phyloP scores from a whole-genome alignment of 805 yeast genomes.

The Pichia heedii region DNA sequence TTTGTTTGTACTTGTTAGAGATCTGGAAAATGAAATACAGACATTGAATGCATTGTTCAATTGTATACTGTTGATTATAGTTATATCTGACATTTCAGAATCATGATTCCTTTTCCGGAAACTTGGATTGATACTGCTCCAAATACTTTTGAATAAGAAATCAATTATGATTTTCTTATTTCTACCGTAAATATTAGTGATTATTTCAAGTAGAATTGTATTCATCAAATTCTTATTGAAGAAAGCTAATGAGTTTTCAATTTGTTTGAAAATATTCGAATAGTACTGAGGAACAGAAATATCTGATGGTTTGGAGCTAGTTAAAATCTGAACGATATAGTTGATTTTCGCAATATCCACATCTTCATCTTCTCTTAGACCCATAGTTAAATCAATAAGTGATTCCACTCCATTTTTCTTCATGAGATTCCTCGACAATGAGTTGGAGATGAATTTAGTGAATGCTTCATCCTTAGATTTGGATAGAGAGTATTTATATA shows the following conservation, averaged over 20 bases:
- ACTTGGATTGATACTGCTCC: slow-evolving; percentile 36
- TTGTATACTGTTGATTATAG: slow-evolving; percentile 36
- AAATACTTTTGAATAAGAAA: slow-evolving; percentile 45
- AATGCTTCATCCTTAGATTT: slow-evolving; percentile 20
- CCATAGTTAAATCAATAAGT: slow-evolving; percentile 67
- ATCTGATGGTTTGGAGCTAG: slow-evolving; percentile 48
- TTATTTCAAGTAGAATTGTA: slow-evolving; percentile 46
- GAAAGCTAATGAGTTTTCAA: slow-evolving; percentile 46
- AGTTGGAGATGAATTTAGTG: slow-evolving; percentile 35
- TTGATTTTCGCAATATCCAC: slow-evolving; percentile 57
- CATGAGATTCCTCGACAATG: slow-evolving; percentile 47
- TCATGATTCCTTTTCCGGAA: neutral
- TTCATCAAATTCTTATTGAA: slow-evolving; percentile 54
- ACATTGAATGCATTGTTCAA: slow-evolving; percentile 60
- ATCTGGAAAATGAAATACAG: slow-evolving; percentile 48
- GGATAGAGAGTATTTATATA: slow-evolving; percentile 20
- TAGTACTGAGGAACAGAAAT: slow-evolving; percentile 45
- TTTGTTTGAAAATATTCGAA: slow-evolving; percentile 50
- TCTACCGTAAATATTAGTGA: slow-evolving; percentile 41
- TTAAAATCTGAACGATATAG: slow-evolving; percentile 55
- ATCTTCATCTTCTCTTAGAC: slow-evolving; percentile 65
- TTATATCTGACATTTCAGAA: slow-evolving; percentile 14
- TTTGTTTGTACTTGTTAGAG: slow-evolving; percentile 22
- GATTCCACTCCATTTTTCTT: slow-evolving; percentile 53
- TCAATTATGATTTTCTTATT: slow-evolving; percentile 46